Evolutionary conservation across 129 eudicot genomes (phyloP).

Genomic region (Heracleum sosnowskyi): DNA sequence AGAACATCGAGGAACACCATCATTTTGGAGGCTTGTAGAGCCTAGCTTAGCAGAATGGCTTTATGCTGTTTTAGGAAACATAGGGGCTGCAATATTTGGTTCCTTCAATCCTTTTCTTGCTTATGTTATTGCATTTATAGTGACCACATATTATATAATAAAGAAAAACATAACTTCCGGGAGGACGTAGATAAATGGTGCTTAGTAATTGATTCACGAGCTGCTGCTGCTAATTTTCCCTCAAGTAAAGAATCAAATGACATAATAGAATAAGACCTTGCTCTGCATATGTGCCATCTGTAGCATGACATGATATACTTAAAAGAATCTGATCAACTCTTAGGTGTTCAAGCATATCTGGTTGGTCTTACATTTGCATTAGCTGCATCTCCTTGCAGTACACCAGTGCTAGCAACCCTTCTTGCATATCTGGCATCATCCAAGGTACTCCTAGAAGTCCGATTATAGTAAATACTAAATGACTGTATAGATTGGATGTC

Average conservation of each 20-base stretch:
- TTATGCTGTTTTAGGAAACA: constrained; percentile 87
- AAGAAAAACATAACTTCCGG: constrained; percentile 33
- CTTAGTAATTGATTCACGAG: constrained; percentile 86
- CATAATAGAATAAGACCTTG: neutral
- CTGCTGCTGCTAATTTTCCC: constrained; percentile 98
- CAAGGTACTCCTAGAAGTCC: constrained; percentile 39
- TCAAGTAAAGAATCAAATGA: constrained; percentile 49
- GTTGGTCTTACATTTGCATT: constrained; percentile 98
- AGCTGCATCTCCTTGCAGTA: constrained; percentile 99
- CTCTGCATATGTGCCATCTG: neutral
- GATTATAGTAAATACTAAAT: neutral
- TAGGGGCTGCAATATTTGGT: constrained; percentile 89
- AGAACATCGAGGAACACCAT: constrained; percentile 48
- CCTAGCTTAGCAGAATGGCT: constrained; percentile 97
- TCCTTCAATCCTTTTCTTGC: constrained; percentile 86
- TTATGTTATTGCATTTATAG: too few species aligned
- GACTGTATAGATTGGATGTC: too few species aligned
- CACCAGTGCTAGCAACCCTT: constrained; percentile 91
- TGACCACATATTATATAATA: constrained; percentile 65
- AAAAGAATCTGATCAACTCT: neutral
- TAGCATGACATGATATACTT: constrained; percentile 9
- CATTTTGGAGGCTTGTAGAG: constrained; percentile 90
- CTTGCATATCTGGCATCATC: constrained; percentile 94
- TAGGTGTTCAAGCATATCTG: constrained; percentile 96
- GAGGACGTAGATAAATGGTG: constrained; percentile 90